A percentile compares a stretch with the other conserved stretches of the same genome.
Conservation (phyloP, 495 filamentous ascomycete species). For the Aspergillus cavernicola region DNA sequence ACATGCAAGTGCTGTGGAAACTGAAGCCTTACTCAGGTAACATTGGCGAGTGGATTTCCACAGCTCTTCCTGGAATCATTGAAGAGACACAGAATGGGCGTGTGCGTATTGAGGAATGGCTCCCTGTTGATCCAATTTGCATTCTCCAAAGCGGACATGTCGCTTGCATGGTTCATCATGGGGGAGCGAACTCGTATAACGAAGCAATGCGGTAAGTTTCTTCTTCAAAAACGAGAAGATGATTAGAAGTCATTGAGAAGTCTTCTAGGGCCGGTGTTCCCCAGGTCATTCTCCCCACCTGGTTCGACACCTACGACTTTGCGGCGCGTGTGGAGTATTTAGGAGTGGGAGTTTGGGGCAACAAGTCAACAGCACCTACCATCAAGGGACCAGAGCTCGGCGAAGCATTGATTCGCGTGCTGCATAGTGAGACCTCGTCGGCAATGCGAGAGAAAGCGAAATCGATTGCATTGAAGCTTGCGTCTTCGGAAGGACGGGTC, state of each 20-base stretch:
- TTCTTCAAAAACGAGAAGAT: not conserved
- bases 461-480: conserved; percentile 12
- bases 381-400: conserved; percentile 20
- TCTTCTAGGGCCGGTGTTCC: conserved; percentile 40
- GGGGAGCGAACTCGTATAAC: conserved; percentile 42
- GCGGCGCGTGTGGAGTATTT: conserved; percentile 35
- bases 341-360: conserved; percentile 41
- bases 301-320: conserved; percentile 41
- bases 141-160: conserved; percentile 35
- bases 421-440: conserved; percentile 10
- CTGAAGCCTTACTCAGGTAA: conserved; percentile 15
- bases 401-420: conserved; percentile 15
- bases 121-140: conserved; percentile 33
- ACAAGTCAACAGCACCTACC: conserved; percentile 15
- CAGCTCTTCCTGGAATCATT: not conserved
- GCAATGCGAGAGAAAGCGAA: conserved; percentile 13
- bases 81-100: not conserved
- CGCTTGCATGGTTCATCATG: conserved; percentile 41
- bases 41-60: not conserved
- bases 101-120: conserved; percentile 32
- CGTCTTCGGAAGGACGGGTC: conserved; percentile 17
- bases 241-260: not conserved
- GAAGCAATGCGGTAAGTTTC: conserved; percentile 34
- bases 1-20: conserved; percentile 45
- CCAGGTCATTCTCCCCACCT: conserved; percentile 40